A percentile compares a stretch with the other conserved stretches of the same genome.
Conservation (phyloP, 768 basidiomycete genomes). For the Russula ochroleuca region DNA sequence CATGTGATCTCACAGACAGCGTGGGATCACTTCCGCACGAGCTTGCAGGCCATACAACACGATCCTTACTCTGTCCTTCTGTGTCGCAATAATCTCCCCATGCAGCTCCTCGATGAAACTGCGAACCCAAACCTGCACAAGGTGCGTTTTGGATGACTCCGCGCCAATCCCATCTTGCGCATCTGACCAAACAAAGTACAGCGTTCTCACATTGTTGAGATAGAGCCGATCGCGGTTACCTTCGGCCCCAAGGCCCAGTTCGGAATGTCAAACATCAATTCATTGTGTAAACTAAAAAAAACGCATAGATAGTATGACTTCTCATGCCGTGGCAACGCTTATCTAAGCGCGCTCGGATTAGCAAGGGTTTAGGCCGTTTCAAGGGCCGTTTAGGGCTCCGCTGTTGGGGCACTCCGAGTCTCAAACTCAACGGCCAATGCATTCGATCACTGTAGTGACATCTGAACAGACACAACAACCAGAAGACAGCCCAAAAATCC, state of each 20-base stretch:
- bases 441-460: too few relatives aligned
- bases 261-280: too few relatives aligned
- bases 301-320: too few relatives aligned
- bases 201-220: conserved; percentile 92
- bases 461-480: too few relatives aligned
- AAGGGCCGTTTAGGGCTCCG: too few relatives aligned
- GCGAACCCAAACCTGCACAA: conserved; percentile 76
- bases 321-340: too few relatives aligned
- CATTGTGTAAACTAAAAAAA: too few relatives aligned
- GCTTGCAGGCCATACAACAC: conserved; percentile 75
- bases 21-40: conserved; percentile 92
- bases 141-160: conserved; percentile 37
- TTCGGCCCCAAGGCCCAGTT: conserved; percentile 95
- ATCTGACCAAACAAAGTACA: conserved; percentile 32
- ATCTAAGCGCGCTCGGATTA: too few relatives aligned
- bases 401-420: too few relatives aligned
- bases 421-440: too few relatives aligned
- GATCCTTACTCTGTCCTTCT: conserved; percentile 96
- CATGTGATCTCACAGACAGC: conserved; percentile 95
- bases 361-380: too few relatives aligned
- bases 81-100: conserved; percentile 91
- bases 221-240: conserved; percentile 89
- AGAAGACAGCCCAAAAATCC: too few relatives aligned
- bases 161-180: background rate
- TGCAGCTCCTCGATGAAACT: conserved; percentile 91